phyloP scores from a whole-genome alignment of 768 basidiomycete genomes.

The Mycena haematopus region DNA sequence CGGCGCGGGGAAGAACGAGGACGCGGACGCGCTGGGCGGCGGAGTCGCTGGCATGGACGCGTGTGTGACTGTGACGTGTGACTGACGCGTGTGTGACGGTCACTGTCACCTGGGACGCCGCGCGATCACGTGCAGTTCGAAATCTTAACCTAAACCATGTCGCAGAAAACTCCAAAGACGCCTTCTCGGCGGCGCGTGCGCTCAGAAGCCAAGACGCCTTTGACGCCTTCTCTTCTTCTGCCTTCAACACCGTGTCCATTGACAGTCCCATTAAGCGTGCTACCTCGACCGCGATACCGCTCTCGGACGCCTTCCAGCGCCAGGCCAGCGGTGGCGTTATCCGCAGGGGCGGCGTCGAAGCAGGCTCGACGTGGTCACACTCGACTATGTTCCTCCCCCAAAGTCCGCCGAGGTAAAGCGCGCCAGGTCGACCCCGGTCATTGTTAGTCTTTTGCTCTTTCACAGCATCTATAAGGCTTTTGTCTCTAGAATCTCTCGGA shows the following conservation, averaged over 20 bases:
- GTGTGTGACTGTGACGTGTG: not conserved
- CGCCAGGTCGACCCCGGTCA: slow-evolving; percentile 75
- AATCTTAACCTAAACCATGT: slow-evolving; percentile 9
- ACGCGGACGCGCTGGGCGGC: slow-evolving; percentile 58
- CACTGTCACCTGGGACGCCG: no score
- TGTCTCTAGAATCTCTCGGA: slow-evolving; percentile 52
- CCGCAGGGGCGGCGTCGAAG: slow-evolving; percentile 80
- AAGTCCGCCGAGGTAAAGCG: slow-evolving; percentile 66
- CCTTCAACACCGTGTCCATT: slow-evolving; percentile 50
- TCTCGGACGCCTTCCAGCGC: slow-evolving; percentile 60
- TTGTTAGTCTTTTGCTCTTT: slow-evolving; percentile 43
- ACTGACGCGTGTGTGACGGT: slow-evolving; percentile 6
- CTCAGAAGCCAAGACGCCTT: slow-evolving; percentile 57
- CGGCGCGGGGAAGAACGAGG: slow-evolving; percentile 36
- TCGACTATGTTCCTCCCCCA: slow-evolving; percentile 75
- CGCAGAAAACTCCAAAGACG: slow-evolving; percentile 57
- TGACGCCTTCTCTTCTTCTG: slow-evolving; percentile 55
- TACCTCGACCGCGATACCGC: slow-evolving; percentile 51
- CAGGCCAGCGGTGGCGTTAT: slow-evolving; percentile 75
- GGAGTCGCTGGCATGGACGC: slow-evolving; percentile 25
- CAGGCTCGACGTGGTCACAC: slow-evolving; percentile 75
- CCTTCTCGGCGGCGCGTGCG: slow-evolving; percentile 54
- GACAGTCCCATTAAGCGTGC: slow-evolving; percentile 65
- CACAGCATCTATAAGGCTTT: slow-evolving; percentile 1
- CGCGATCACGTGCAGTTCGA: slow-evolving; percentile 13